Base-by-base conservation (phyloP, 805 yeast genomes). In the Tetrapisispora namnaoensis region DNA sequence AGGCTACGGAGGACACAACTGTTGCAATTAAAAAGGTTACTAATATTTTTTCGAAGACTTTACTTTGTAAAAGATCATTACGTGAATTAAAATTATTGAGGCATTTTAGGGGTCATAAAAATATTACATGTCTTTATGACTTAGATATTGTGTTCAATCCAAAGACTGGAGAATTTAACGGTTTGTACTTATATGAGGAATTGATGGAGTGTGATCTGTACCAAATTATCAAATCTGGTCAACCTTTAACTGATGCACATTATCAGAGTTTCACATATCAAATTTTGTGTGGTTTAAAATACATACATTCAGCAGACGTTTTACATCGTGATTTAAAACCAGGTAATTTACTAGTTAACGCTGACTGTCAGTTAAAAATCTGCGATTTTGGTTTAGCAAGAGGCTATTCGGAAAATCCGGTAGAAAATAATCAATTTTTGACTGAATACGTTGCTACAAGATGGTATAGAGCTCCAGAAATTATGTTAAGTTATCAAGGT, bases 171-270 rank as follows among this genome's bases (percentile, higher is more conserved):
- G 78, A 79, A 47, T 91, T 91, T 72, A 89, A 90, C 67, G 99
- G 95, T 60, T 76, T 93, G 13, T 93, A 93, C 57, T 73, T 93
- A 8, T 93, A 93, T 61, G 99, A 93, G 67, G 99, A 91, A 68
- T 73, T 91, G 58, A 93, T 93, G 98, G 98, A 91, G 66, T 91
- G 98, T 68, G 99, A 93, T 67, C 83, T 93, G 88, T 96, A 91
- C 68, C 98, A 91, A 67, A 93, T 93, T 60, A 91, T 93, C 53
- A 77, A 95, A 56, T 86, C 96, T 11, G 91, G 90, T 20, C 98
- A 93, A 66, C 86, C 95, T 0, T 73, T 93, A 55, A 87, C 96
- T 1, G 98, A 93, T 64, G 87, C 90, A 32, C 99, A 93, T 66
- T 90, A 86, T 67, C 99, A 93, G 69, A 82, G 87, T 53, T 93